Base-by-base conservation (phyloP, 768 basidiomycete genomes). In the Xanthoconium purpureum region DNA sequence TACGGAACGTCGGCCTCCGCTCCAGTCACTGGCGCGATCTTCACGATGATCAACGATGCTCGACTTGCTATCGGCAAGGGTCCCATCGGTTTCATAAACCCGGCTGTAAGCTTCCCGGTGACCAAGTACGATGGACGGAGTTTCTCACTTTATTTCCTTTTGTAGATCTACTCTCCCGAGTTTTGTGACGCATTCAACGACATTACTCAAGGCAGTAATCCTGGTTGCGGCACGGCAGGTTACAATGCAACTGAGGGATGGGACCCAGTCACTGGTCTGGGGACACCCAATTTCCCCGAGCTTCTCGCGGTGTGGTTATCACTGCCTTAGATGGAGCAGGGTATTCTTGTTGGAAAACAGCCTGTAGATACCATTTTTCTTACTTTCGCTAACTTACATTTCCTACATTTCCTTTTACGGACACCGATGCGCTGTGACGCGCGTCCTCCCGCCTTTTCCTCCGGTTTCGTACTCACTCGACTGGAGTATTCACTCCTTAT, bases 191-290 rank as follows among this genome's bases (percentile, higher is more conserved):
- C 50, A 10, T 53, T 59, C 60, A 71, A 80, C 52, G 81, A 83
- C 53, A 80, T 83, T 50, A 77, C 73, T 1, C 61, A 63, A 6
- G 81, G 81, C 3, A 67, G 65, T 3, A 81, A 80, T 54, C 73
- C 68, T 4, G 78, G 80, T 2, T 80, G 79, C 52, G 73, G 74
- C n/a, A 75, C 75, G 13, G 5, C 47, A 2, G 78, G 77, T 1
- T 79, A 69, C 62, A 69, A 67, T 7, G 56, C 65, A 5, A 54
- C 63, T 2, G 5, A 10, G 4, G 67, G 78, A 30, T 80, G 77
- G 77, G 77, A 78, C 60, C 75, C 79, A 20, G 78, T 78, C 15
- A 74, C 76, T 13, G 81, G 52, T 18, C 60, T 79, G n/a, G 80
- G 78, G 3, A 80, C 77, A 8, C 79, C 78, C 9, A 75, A 74